Conservation (phyloP, 805 yeast genomes). For the Brettanomyces custersianus region DNA sequence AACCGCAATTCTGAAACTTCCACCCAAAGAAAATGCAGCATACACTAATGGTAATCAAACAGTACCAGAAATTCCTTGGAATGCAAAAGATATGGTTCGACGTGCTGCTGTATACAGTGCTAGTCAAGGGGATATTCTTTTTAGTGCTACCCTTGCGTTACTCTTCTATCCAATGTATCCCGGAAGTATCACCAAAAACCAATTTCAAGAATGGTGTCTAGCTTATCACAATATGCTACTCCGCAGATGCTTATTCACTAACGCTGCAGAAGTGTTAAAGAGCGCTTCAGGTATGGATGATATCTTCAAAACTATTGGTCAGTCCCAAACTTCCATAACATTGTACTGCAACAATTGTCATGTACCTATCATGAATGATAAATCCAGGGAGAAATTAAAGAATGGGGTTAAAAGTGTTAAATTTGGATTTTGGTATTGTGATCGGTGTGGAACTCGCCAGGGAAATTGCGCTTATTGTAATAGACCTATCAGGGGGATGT, state of each 20-base stretch:
- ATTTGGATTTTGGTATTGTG: constrained; percentile 84
- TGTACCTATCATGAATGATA: constrained; percentile 50
- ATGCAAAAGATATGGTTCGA: constrained; percentile 37
- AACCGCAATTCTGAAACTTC: constrained; percentile 19
- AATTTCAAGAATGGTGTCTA: constrained; percentile 47
- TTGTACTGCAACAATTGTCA: constrained; percentile 57
- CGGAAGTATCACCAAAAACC: constrained; percentile 16
- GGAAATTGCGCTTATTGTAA: constrained; percentile 73
- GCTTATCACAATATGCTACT: constrained; percentile 47
- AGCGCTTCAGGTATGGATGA: constrained; percentile 23
- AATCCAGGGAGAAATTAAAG: constrained; percentile 31
- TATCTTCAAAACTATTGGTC: constrained; percentile 26
- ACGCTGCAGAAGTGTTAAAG: constrained; percentile 50
- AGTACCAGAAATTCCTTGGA: constrained; percentile 61
- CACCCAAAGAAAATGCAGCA: not conserved
- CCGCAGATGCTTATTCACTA: constrained; percentile 40
- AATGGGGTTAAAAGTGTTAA: constrained; percentile 24
- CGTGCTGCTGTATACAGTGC: constrained; percentile 47
- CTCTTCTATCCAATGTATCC: constrained; percentile 40
- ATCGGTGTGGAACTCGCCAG: constrained; percentile 48
- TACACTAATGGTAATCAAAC: constrained; percentile 4
- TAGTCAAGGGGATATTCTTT: constrained; percentile 54
- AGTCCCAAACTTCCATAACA: constrained; percentile 34
- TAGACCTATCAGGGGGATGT: constrained; percentile 65
- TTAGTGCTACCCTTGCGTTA: constrained; percentile 49